Percentiles rank a stretch among this genome's conserved stretches.
phyloP scores from a whole-genome alignment of 805 yeast species.

The Candida sanyiensis region DNA sequence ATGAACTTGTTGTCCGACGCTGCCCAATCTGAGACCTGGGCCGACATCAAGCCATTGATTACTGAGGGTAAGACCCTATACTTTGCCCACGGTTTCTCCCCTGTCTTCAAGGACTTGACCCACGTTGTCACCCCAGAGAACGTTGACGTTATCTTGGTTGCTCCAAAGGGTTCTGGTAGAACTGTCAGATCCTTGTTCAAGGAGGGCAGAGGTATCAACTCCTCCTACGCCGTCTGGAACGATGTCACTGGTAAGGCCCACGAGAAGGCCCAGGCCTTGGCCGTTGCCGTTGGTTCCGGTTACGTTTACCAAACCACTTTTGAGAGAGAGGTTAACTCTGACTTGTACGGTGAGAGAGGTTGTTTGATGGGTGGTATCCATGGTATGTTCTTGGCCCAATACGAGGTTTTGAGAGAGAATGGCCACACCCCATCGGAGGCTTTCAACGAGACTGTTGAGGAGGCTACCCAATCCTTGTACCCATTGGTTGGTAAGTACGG shows the following conservation, averaged over 20 bases:
- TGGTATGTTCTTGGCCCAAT: conserved; percentile 99
- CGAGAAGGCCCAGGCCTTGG: conserved; percentile 97
- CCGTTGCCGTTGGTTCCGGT: conserved; percentile 99
- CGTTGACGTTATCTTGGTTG: conserved; percentile 95
- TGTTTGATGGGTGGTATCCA: conserved; percentile 99
- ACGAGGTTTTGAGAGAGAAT: conserved; percentile 98
- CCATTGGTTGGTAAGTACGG: conserved; percentile 99
- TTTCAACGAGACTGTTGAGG: conserved; percentile 99
- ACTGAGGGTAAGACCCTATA: conserved; percentile 97
- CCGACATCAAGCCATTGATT: conserved; percentile 76
- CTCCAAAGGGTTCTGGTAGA: conserved; percentile 99
- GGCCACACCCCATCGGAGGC: conserved; percentile 99
- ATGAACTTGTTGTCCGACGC: conserved; percentile 99
- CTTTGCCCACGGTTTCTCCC: conserved; percentile 99
- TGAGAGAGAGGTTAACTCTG: conserved; percentile 98
- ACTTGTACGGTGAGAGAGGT: conserved; percentile 99
- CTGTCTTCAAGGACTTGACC: conserved; percentile 97
- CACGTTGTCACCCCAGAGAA: conserved; percentile 92
- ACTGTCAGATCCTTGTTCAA: conserved; percentile 98
- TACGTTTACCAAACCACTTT: conserved; percentile 99
- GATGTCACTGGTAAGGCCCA: conserved; percentile 98
- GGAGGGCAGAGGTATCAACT: conserved; percentile 99
- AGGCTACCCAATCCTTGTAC: conserved; percentile 98
- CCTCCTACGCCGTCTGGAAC: conserved; percentile 99
- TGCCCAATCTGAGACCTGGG: conserved; percentile 99